A percentile compares a stretch with the other conserved stretches of the same genome.
Evolutionary conservation across 2,329 filamentous ascomycete genomes (phyloP).

Genomic region (Triangularia setosa): DNA sequence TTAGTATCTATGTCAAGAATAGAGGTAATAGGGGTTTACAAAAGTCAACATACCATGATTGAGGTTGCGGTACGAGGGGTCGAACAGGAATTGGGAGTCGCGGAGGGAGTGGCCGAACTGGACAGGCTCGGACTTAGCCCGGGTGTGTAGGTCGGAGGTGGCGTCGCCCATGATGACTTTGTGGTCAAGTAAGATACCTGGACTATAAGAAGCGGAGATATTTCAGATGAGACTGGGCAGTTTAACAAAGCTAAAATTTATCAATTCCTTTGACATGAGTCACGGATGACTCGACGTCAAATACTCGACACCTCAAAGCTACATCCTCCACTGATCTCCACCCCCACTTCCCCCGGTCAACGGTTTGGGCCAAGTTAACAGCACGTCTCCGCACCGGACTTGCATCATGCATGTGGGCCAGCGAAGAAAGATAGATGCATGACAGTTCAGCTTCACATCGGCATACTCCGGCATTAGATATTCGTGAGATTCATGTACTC

Average conservation of each 20-base stretch:
- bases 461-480: too few species aligned
- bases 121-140: not conserved
- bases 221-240: not conserved
- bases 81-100: conserved; percentile 64
- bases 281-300: not conserved
- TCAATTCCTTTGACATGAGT: not conserved
- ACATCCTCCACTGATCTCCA: not conserved
- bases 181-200: not conserved
- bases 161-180: not conserved
- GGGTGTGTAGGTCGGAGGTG: not conserved
- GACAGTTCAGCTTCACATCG: too few species aligned
- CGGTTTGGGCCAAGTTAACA: not conserved
- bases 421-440: not conserved
- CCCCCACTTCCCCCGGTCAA: not conserved
- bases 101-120: conserved; percentile 41
- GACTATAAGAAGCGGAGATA: not conserved
- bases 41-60: conserved; percentile 64
- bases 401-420: not conserved
- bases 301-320: not conserved
- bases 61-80: conserved; percentile 64
- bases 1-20: not conserved
- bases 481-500: not conserved
- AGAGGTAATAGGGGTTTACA: not conserved
- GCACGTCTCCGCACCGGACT: not conserved
- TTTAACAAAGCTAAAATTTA: not conserved